Conservation (phyloP, 2,329 filamentous ascomycete genomes). For the Cladobotryum mycophilum region DNA sequence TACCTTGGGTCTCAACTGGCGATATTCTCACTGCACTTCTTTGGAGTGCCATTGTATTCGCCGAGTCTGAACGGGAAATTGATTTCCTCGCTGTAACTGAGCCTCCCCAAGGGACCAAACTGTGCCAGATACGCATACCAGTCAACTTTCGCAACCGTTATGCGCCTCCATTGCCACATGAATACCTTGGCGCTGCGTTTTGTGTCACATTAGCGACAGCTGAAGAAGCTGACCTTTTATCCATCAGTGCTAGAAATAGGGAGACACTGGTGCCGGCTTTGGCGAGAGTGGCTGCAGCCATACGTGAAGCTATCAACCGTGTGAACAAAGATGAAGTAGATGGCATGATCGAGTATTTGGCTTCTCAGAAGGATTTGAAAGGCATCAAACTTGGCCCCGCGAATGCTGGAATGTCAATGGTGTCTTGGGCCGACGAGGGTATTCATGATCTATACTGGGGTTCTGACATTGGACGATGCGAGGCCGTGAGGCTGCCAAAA, state of each 20-base stretch:
- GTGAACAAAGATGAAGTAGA: neutral
- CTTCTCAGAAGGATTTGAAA: neutral
- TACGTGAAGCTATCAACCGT: neutral
- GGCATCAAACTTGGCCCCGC: neutral
- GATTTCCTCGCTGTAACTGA: neutral
- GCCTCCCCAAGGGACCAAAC: no score
- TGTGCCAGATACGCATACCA: neutral
- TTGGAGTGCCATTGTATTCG: neutral
- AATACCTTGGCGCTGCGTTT: slow-evolving; percentile 5
- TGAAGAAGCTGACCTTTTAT: slow-evolving; percentile 1
- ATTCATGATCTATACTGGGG: slow-evolving; percentile 7
- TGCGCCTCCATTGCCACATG: neutral
- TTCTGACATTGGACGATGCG: neutral
- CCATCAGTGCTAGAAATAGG: neutral
- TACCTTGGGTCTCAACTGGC: slow-evolving; percentile 4
- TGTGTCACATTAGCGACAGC: slow-evolving; percentile 1
- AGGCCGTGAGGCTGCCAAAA: slow-evolving; percentile 1
- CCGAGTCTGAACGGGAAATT: neutral
- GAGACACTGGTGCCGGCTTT: neutral
- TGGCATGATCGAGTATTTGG: neutral
- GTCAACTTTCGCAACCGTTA: slow-evolving; percentile 5
- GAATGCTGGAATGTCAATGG: neutral
- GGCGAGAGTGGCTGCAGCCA: neutral
- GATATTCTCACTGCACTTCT: slow-evolving; percentile 4
- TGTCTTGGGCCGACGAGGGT: slow-evolving; percentile 6